Evolutionary conservation across 306 rosid species (phyloP).

Genomic region (Betula pendula): DNA sequence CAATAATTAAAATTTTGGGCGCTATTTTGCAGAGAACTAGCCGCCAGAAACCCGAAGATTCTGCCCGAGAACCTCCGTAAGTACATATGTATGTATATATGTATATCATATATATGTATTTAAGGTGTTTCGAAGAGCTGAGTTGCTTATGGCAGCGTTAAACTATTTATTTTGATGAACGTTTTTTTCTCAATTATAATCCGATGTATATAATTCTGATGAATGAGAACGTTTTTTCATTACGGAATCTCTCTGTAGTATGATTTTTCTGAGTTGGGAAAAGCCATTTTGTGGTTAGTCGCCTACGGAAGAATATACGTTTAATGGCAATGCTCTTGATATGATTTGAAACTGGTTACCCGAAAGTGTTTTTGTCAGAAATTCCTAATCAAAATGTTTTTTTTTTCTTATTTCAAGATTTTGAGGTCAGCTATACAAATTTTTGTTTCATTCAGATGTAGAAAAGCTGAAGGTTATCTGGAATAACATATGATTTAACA

Average conservation of each 20-base stretch:
- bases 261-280: not conserved
- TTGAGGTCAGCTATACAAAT: not conserved
- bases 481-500: not conserved
- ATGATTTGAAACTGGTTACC: not conserved
- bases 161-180: not conserved
- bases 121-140: not conserved
- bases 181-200: too few relatives aligned
- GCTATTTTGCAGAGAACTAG: constrained; percentile 49
- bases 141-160: not conserved
- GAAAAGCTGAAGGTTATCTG: not conserved
- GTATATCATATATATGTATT: not conserved
- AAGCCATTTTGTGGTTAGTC: not conserved
- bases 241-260: not conserved
- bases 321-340: not conserved
- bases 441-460: not conserved
- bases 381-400: too few relatives aligned
- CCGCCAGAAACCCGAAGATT: constrained; percentile 64
- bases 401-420: not conserved
- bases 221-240: not conserved
- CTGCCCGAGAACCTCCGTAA: constrained; percentile 69
- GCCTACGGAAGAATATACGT: not conserved
- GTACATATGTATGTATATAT: constrained; percentile 31
- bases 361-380: not conserved
- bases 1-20: not conserved
- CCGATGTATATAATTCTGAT: not conserved